Evolutionary conservation across 2,329 filamentous ascomycete genomes (phyloP).

Genomic region (Purpureocillium lavendulum): DNA sequence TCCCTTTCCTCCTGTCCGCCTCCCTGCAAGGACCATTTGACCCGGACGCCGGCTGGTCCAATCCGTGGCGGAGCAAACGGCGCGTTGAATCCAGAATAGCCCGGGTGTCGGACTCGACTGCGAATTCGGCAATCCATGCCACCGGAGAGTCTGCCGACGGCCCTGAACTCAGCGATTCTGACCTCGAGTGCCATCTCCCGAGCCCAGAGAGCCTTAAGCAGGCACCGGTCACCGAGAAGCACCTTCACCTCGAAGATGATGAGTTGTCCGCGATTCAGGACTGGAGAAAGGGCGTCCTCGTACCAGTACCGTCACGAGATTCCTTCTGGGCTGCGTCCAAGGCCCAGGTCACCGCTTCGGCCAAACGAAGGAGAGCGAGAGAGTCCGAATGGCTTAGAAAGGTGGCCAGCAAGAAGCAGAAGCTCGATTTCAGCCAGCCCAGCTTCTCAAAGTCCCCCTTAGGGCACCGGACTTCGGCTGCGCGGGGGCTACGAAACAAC

Average conservation of each 20-base stretch:
- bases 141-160: background rate
- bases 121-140: too few species aligned
- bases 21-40: constrained; percentile 54
- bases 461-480: background rate
- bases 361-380: constrained; percentile 16
- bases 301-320: constrained; percentile 4
- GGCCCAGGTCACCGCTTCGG: constrained; percentile 5
- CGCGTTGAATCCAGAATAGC: background rate
- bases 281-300: constrained; percentile 20
- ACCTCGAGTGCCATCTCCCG: constrained; percentile 30
- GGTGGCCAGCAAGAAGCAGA: constrained; percentile 18
- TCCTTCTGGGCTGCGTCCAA: constrained; percentile 12
- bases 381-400: constrained; percentile 24
- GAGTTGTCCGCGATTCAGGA: constrained; percentile 21
- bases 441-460: background rate
- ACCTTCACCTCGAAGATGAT: constrained; percentile 21
- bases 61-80: constrained; percentile 20
- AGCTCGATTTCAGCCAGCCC: constrained; percentile 7
- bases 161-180: background rate
- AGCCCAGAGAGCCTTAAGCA: constrained; percentile 31
- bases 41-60: constrained; percentile 18
- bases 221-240: constrained; percentile 14
- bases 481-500: background rate
- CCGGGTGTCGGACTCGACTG: too few species aligned
- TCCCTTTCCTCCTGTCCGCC: constrained; percentile 52